Base-by-base conservation (phyloP, 1,284 basidiomycete genomes). In the Jaminaea rosea region DNA sequence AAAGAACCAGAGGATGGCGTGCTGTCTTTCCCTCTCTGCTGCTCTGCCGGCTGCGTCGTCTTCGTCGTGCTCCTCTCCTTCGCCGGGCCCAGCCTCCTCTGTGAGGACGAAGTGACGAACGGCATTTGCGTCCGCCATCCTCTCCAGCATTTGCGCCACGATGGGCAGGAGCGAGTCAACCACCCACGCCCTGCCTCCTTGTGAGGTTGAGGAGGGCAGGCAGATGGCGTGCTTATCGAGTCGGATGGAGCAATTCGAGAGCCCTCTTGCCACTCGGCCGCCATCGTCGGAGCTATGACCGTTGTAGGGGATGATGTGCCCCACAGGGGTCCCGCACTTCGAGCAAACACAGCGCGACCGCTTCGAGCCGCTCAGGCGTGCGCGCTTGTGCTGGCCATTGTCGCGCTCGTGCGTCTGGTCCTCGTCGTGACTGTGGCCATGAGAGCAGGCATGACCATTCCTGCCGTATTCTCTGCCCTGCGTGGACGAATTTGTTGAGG, bases 111-210 rank as follows among this genome's bases (percentile, higher is more conserved):
- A 52, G 36, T 50, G 50, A 7, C 50, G 5, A 13, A 31, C 47
- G 13, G 47, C 50, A 26, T 52, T 26, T 24, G 36, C 36, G 2
- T 50, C 49, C 11, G 50, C 29, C 17, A 39, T 24, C 4, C 48
- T 26, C 11, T 50, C n/a, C n/a, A 52, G 26, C 28, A 51, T 47
- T 24, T 50, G 17, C 5, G 47, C 50, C 9, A 44, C 37, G 47
- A 46, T n/a, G 41, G n/a, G 47, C 44, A 49, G 36, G 37, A 49
- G 37, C 21, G 47, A n/a, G n/a, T n/a, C n/a, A n/a, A n/a, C n/a
- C n/a, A n/a, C n/a, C n/a, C n/a, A n/a, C n/a, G n/a, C n/a, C n/a
- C n/a, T n/a, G n/a, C n/a, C n/a, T n/a, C n/a, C n/a, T n/a, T n/a
- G n/a, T n/a, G n/a, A n/a, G n/a, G n/a, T n/a, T n/a, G n/a, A n/a